Evolutionary conservation across 2,329 filamentous ascomycete genomes (phyloP), one percentile per base, ranked within the genome.

Genomic region (Colletotrichum salicis): DNA sequence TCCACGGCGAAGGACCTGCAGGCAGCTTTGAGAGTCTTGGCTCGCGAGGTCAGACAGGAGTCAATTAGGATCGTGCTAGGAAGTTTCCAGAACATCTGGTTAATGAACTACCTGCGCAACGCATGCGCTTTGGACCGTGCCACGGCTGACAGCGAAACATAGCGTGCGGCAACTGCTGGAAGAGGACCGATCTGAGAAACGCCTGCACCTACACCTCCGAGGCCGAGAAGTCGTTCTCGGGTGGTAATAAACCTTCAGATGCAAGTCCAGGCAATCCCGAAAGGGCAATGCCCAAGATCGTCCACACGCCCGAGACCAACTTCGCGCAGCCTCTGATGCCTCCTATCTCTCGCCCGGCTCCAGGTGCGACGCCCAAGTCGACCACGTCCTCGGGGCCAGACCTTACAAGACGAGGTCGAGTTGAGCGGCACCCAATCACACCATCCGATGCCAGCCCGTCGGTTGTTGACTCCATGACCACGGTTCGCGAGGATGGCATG

Each of bases 391-490:
- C 65, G 19, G 69, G 59, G 13, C 54, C 69, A 19, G 59, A 59
- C 29, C 59, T 48, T 11, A 52, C 58, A 6, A 33, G 58, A 22
- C 64, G 64, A 22, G 45, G 33, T 41, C 54, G 69, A 27, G 29
- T 55, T 13, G 69, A 69, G 5, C 65, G 59, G 6, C 69, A 71
- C 19, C 64, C 69, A 7, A 59, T 69, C 31, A 71, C 58, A 1
- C 69, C 64, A 3, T 71, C 69, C 6, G 69, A 69, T 27, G 70
- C 70, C n/a, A 76, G 70, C 31, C 79, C 81, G 3, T 81, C 82
- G 0, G 82, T 80, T 3, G 83, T 80, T 3, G 80, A 85, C 71
- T 85, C 84, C 2, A 86, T 86, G 82, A 85, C 84, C 7, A 82
- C 82, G 0, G 80, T 85, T 1, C 77, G 83, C 3, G 83, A 84